Evolutionary conservation across 371 early-diverging fungal genomes (phyloP), one percentile per base, ranked within the genome.

Genomic region (Apophysomyces trapeziformis): DNA sequence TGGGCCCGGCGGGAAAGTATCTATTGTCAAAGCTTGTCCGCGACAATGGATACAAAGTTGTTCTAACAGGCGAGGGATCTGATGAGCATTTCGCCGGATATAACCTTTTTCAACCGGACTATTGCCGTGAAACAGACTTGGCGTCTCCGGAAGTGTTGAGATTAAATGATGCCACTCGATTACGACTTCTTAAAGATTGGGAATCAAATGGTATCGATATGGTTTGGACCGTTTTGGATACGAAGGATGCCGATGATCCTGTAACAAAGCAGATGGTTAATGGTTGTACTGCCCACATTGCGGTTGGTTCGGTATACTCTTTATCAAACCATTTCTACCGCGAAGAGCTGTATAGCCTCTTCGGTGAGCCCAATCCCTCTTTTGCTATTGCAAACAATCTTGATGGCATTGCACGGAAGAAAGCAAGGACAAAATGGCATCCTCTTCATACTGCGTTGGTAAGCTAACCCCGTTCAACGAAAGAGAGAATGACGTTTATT

Each of bases 11-110:
- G 7, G 67, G 61, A 14, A 67, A 67, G 39, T 65, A 65, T 50
- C 38, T 71, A 14, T 43, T 71, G 38, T 71, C 71, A 11, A 56
- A 37, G 37, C 46, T 61, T 50, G 68, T 64, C 7, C 68, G 68
- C 59, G 71, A 71, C 26, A 45, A 61, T 38, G 88, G 88, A 5
- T 77, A 82, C 69, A 74, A 61, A 50, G 70, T 79, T 0, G 79
- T 89, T n/a, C 74, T 83, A 66, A 87, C 88, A 0, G 90, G 89
- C 35, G 88, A 89, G 67, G 88, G 86, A 0, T 84, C 87, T 0
- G 90, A 89, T 58, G 88, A 87, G 57, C 73, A 87, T 35, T 89
- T 88, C 71, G 87, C 84, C 7, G 90, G 90, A 0, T 88, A 89
- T 69, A 63, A 72, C 4, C 86, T 86, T 63, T 68, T 89, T 63